phyloP scores from a whole-genome alignment of 2,329 filamentous ascomycete genomes.

The Dactylellina parvicollis region DNA sequence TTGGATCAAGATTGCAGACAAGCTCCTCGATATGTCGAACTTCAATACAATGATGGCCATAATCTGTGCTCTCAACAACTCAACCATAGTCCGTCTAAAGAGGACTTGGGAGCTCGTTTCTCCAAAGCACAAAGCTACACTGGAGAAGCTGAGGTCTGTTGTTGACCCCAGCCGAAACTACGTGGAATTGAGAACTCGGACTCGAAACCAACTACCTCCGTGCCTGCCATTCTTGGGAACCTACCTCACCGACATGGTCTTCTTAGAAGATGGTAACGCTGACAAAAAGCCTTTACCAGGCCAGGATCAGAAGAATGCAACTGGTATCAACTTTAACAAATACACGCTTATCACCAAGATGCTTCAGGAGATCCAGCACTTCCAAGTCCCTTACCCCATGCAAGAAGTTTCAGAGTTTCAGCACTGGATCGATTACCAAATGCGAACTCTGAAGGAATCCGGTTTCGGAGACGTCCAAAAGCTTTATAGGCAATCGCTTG shows the following conservation, averaged over 20 bases:
- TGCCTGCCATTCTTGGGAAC: slow-evolving; percentile 96
- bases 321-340: slow-evolving; percentile 98
- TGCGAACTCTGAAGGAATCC: slow-evolving; percentile 75
- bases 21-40: slow-evolving; percentile 89
- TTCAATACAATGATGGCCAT: slow-evolving; percentile 98
- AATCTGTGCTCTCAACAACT: slow-evolving; percentile 90
- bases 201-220: slow-evolving; percentile 86
- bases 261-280: slow-evolving; percentile 93
- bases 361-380: slow-evolving; percentile 92
- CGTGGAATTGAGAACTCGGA: slow-evolving; percentile 80
- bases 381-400: slow-evolving; percentile 91
- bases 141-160: slow-evolving; percentile 82
- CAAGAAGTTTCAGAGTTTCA: slow-evolving; percentile 86
- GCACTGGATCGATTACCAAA: slow-evolving; percentile 87
- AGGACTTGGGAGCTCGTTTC: slow-evolving; percentile 93
- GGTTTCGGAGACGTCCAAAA: slow-evolving; percentile 68
- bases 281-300: slow-evolving; percentile 69
- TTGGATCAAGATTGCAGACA: slow-evolving; percentile 93
- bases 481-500: slow-evolving; percentile 83
- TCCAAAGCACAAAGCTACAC: slow-evolving; percentile 79
- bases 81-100: slow-evolving; percentile 85
- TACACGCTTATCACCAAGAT: slow-evolving; percentile 93
- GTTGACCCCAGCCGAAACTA: slow-evolving; percentile 93
- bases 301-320: slow-evolving; percentile 71
- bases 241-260: slow-evolving; percentile 94